Evolutionary conservation across 805 yeast species (phyloP), one percentile per base, ranked within the genome.

Genomic region (Lipomyces kockii): DNA sequence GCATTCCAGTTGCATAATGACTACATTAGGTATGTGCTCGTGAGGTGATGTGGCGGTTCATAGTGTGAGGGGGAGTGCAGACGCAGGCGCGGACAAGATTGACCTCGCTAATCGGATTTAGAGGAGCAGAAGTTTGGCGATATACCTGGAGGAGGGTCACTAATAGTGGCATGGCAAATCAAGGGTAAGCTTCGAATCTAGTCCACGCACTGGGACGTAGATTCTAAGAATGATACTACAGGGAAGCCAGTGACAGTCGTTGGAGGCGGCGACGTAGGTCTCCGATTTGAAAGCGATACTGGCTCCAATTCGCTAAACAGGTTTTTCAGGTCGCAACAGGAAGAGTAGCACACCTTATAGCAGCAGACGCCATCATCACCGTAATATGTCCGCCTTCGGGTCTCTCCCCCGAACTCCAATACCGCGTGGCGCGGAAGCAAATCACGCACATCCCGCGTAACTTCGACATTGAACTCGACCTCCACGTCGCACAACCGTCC

Each of bases 141-240:
- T 25, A 60, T 66, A 3, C 63, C 27, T 29, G 71, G 71, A 20
- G 76, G 76, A 17, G 89, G 87, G 1, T 89, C 92, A 0, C 78
- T 89, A 12, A 80, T 88, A 72, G 81, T 89, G 25, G 92, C 93
- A 11, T 88, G 90, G 91, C 92, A 89, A 78, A 90, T 89, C 25
- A 84, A 82, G 71, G 79, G 87, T 78, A 80, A 72, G 81, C 74
- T 7, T 7, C 37, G 35, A 22, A 25, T 52, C n/a, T 25, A 25
- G 29, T 52, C 55, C 55, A 5, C 34, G 2, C 9, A 7, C 6
- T n/a, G 20, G 20, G 49, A n/a, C 5, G 20, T 6, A 17, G 22
- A 17, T 0, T n/a, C 22, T 43, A n/a, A 43, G n/a, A 43, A 43
- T n/a, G 22, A 43, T 17, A 7, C 9, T 8, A 63, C 9, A 78